phyloP scores from a whole-genome alignment of 306 rosid genomes.

The Rubus parviflorus region DNA sequence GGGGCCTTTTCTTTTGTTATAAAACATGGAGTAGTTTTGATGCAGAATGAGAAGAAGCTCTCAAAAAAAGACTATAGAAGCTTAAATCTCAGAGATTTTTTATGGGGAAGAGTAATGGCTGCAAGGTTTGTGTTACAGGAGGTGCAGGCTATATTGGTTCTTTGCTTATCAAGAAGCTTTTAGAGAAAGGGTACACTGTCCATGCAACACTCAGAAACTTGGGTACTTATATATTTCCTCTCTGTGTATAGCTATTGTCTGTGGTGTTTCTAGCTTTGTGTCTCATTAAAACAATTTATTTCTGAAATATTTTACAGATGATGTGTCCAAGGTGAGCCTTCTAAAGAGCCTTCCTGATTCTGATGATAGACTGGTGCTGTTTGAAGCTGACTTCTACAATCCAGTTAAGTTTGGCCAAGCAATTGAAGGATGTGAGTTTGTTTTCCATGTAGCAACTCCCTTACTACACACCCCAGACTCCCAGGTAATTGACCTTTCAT shows the following conservation, averaged over 20 bases:
- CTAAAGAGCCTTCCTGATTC: conserved; percentile 39
- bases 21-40: not conserved
- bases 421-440: conserved; percentile 28
- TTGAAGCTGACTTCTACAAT: conserved; percentile 35
- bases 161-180: conserved; percentile 35
- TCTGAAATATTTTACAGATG: conserved; percentile 18
- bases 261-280: not conserved
- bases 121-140: conserved; percentile 43
- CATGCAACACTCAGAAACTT: conserved; percentile 44
- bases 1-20: not conserved
- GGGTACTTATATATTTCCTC: conserved; percentile 1
- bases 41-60: not conserved
- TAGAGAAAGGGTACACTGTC: conserved; percentile 34
- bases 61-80: not conserved
- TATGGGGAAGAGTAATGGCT: conserved; percentile 4
- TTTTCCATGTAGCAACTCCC: conserved; percentile 42
- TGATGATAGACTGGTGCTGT: conserved; percentile 25
- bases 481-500: conserved; percentile 14
- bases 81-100: not conserved
- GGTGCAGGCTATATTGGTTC: conserved; percentile 38
- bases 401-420: conserved; percentile 27
- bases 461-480: conserved; percentile 11
- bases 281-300: not conserved
- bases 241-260: not conserved
- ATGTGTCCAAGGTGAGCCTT: conserved; percentile 29